A percentile compares a stretch with the other conserved stretches of the same genome.
Conservation (phyloP, 2,329 filamentous ascomycete species). For the Penicillium sclerotigenum region DNA sequence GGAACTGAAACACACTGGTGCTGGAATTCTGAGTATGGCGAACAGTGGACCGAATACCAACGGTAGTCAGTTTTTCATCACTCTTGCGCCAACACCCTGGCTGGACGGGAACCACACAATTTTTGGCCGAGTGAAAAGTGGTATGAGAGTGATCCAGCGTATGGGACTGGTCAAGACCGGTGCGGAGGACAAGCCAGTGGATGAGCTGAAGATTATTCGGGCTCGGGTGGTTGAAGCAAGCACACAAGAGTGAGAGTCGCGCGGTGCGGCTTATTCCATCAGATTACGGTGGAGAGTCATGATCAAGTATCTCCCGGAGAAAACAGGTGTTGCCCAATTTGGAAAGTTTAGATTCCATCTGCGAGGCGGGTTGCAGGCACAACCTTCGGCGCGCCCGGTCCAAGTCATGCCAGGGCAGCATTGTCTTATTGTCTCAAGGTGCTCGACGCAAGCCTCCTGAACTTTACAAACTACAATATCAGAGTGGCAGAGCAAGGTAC, state of each 20-base stretch:
- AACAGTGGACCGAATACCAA: constrained; percentile 93
- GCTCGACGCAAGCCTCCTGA: background rate
- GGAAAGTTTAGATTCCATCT: background rate
- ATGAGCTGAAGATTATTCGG: constrained; percentile 75
- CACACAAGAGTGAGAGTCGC: constrained; percentile 40
- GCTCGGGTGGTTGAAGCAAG: constrained; percentile 67
- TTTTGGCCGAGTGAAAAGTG: constrained; percentile 83
- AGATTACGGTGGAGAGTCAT: background rate
- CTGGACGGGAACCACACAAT: constrained; percentile 96
- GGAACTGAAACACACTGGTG: constrained; percentile 82
- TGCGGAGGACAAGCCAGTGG: constrained; percentile 72
- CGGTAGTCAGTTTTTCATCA: constrained; percentile 94
- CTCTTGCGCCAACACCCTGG: constrained; percentile 91
- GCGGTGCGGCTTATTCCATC: background rate
- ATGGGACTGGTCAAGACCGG: constrained; percentile 87
- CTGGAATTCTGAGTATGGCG: constrained; percentile 93
- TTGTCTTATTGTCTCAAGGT: background rate
- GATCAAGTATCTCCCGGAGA: background rate
- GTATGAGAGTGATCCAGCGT: constrained; percentile 77
- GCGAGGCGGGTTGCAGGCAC: background rate
- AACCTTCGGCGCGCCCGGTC: constrained; percentile 2
- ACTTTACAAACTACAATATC: constrained; percentile 7
- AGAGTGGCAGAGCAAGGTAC: constrained; percentile 4
- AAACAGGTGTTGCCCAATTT: background rate
- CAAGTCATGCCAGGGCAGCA: background rate